A percentile compares a stretch with the other conserved stretches of the same genome.
Evolutionary conservation across 352 stramenopile species (phyloP).

Genomic region (Globisporangium heterothallicum): DNA sequence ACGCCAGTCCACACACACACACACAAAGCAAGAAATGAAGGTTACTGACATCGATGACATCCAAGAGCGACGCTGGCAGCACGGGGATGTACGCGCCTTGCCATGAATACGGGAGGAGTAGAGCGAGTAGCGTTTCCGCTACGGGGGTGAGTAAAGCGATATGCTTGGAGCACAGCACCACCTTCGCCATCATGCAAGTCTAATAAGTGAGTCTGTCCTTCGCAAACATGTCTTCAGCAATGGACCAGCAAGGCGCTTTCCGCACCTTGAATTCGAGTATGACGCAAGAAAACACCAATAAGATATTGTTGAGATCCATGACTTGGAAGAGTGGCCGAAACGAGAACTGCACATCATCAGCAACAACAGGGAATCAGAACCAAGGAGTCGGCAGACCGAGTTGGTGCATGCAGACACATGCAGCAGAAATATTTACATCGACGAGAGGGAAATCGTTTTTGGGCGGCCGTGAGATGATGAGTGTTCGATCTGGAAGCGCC

Average conservation of each 20-base stretch:
- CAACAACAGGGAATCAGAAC: background rate
- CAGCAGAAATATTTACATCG: conserved; percentile 47
- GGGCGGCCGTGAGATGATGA: conserved; percentile 84
- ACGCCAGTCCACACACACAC: background rate
- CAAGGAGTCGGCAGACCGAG: background rate
- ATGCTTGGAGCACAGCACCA: conserved; percentile 90
- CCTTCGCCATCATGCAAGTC: conserved; percentile 22
- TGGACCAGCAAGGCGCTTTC: too few relatives aligned
- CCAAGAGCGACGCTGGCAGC: conserved; percentile 87
- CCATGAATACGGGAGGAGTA: conserved; percentile 93
- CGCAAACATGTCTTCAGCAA: too few relatives aligned
- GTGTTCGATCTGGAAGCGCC: conserved; percentile 77
- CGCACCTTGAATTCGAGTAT: conserved; percentile 85
- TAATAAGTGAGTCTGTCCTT: background rate
- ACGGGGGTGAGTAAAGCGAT: conserved; percentile 87
- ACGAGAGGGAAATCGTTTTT: conserved; percentile 90
- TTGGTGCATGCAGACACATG: background rate
- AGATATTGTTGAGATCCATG: conserved; percentile 89
- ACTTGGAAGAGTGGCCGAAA: conserved; percentile 91
- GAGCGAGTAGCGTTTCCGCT: conserved; percentile 86
- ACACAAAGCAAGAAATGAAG: background rate
- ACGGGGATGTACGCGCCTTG: conserved; percentile 94
- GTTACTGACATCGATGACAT: conserved; percentile 88
- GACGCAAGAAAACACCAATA: conserved; percentile 88
- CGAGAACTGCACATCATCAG: conserved; percentile 82